These are phyloP conservation scores for Zygoascus flipseniorum DNA, from an alignment of 805 yeast species.

Conservation along the genomic window DNA sequence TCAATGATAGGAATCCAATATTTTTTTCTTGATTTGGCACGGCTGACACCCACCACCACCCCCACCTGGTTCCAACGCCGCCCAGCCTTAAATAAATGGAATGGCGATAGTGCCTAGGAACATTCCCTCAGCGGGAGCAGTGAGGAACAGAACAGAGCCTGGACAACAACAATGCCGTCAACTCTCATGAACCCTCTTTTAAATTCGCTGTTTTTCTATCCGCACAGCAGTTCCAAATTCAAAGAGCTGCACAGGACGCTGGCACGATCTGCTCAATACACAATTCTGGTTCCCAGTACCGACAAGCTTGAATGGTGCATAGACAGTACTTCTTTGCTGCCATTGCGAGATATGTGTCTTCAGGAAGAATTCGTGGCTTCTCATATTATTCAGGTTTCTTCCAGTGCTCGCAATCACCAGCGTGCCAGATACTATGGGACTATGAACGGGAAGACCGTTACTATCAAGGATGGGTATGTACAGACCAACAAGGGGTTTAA, in stretches of 20 bases:
- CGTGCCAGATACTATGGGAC: conserved; percentile 19
- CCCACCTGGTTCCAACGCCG: too few species aligned
- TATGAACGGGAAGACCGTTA: conserved; percentile 38
- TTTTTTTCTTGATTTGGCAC: too few species aligned
- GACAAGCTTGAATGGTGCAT: conserved; percentile 34
- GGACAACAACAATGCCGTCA: not conserved
- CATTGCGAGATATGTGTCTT: conserved; percentile 46
- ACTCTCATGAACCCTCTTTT: conserved; percentile 50
- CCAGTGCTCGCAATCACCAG: conserved; percentile 16
- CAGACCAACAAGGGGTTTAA: conserved; percentile 54
- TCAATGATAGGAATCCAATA: too few species aligned
- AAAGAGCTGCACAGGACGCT: conserved; percentile 21
- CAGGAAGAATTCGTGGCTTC: conserved; percentile 53
- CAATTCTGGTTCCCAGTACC: conserved; percentile 59
- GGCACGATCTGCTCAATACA: conserved; percentile 39
- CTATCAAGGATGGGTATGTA: conserved; percentile 46
- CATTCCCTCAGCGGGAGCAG: too few species aligned
- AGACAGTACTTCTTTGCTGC: conserved; percentile 32
- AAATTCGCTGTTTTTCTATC: conserved; percentile 59
- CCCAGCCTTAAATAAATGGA: too few species aligned
- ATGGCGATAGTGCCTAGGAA: too few species aligned
- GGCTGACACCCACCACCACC: too few species aligned
- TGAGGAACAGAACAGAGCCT: too few species aligned
- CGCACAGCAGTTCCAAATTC: conserved; percentile 32
- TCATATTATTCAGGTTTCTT: conserved; percentile 44